Evolutionary conservation across 495 filamentous ascomycete species (phyloP), one percentile per base, ranked within the genome.

Genomic region (Thozetella sp.): DNA sequence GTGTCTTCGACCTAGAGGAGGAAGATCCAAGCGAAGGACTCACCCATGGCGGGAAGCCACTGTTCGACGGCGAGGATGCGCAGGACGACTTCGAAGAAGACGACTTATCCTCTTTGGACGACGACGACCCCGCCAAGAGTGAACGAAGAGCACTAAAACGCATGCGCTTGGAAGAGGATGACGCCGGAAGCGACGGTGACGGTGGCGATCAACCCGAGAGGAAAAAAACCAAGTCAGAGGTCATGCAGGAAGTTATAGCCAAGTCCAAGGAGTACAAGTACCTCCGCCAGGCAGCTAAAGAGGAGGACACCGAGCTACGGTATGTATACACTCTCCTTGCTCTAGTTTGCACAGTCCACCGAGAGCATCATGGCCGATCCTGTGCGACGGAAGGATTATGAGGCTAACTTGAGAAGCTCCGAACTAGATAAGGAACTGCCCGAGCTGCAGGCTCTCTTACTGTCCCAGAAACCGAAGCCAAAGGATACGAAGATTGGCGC

Each of bases 241-340:
- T 98, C 27, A 97, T 97, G 89, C 90, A 94, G 64, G 96, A 99
- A 73, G 86, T 98, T 59, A 98, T 98, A 60, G 90, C 93, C 37
- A 99, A 98, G 74, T 98, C 96, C 2, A 99, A 98, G 70, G 82
- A 91, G 25, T 81, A 97, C 80, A 98, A 96, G 75, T 90, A 91
- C 59, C 93, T 97, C 74, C 88, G 95, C 22, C 96, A 98, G 76
- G 86, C 91, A 56, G 84, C 85, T 9, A 99, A 97, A 71, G 95
- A 98, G 59, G 93, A 97, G 50, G 93, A 99, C 66, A 93, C 93
- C 24, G 93, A 96, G 65, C 76, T 97, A n/a, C 43, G 43, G 43
- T 48, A 48, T 13, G 43, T n/a, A 82, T 91, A 58, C 90, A 93
- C 30, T 17, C 30, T 17, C 30, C 30, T 37, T 6, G 9, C 30